These are phyloP conservation scores for Avena insularis DNA, from an alignment of 176 grass and related monocot genomes.

Conservation along the genomic window DNA sequence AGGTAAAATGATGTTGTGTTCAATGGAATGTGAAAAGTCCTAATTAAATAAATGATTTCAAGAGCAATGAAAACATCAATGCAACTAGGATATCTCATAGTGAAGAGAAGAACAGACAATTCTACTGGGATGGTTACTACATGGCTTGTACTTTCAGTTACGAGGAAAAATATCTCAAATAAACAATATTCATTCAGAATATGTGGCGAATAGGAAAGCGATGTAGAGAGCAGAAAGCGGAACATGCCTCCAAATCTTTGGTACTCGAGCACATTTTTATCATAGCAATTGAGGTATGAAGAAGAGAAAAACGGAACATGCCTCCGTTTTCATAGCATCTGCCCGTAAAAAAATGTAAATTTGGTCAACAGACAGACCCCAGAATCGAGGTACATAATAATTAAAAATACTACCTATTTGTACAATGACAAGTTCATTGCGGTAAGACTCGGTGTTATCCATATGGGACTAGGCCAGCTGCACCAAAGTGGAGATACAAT, in stretches of 20 bases:
- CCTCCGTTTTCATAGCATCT: background rate
- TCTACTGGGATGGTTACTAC: background rate
- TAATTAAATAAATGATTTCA: background rate
- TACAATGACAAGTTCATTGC: background rate
- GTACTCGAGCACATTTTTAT: background rate
- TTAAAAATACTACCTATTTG: background rate
- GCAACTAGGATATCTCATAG: too few relatives aligned
- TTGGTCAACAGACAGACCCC: background rate
- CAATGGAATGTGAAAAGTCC: background rate
- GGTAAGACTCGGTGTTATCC: constrained; percentile 15
- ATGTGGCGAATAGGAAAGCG: background rate
- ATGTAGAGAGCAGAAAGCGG: background rate
- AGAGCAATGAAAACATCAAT: too few relatives aligned
- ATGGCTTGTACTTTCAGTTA: background rate
- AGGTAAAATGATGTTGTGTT: background rate
- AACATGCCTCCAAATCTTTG: background rate
- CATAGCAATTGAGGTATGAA: background rate
- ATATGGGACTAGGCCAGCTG: constrained; percentile 23
- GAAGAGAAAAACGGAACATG: background rate
- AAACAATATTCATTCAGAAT: background rate
- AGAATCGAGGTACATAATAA: background rate
- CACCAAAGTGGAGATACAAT: background rate
- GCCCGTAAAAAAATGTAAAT: background rate
- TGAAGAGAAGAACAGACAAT: background rate
- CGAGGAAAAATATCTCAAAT: too few relatives aligned